Evolutionary conservation across 169 alveolate genomes (phyloP).

Genomic region (Neospora caninum): DNA sequence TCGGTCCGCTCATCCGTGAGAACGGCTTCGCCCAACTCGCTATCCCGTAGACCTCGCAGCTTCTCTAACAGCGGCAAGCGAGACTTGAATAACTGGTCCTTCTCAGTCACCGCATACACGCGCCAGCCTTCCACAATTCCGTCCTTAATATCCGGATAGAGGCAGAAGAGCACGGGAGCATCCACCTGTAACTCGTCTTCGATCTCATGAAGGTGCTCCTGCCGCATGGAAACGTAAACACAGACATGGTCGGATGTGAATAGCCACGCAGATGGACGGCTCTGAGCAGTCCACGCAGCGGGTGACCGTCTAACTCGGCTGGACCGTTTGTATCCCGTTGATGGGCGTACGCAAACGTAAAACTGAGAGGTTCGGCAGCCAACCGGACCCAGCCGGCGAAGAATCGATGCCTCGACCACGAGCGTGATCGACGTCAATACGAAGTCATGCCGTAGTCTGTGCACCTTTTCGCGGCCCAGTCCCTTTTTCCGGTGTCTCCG

Average conservation of each 20-base stretch:
- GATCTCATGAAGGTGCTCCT: constrained; percentile 27
- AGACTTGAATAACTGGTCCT: background rate
- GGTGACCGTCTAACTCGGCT: too few species aligned
- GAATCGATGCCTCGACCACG: too few species aligned
- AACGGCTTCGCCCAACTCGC: constrained; percentile 36
- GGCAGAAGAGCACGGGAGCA: background rate
- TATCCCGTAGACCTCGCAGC: constrained; percentile 32
- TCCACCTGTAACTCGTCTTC: background rate
- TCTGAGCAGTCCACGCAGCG: background rate
- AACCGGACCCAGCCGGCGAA: too few species aligned
- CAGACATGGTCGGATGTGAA: background rate
- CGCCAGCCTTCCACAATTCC: constrained; percentile 5
- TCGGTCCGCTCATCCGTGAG: background rate
- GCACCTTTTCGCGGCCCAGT: too few species aligned
- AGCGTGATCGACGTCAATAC: too few species aligned
- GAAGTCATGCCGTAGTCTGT: too few species aligned
- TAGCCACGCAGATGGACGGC: background rate
- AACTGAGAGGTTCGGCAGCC: too few species aligned
- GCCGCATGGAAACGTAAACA: background rate
- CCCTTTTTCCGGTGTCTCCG: too few species aligned
- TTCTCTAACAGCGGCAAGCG: background rate
- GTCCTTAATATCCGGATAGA: constrained; percentile 2
- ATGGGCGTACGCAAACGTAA: too few species aligned
- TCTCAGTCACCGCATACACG: background rate
- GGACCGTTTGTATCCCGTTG: too few species aligned